Base-by-base conservation (phyloP, 805 yeast species). In the Yamadazyma ubonensis region DNA sequence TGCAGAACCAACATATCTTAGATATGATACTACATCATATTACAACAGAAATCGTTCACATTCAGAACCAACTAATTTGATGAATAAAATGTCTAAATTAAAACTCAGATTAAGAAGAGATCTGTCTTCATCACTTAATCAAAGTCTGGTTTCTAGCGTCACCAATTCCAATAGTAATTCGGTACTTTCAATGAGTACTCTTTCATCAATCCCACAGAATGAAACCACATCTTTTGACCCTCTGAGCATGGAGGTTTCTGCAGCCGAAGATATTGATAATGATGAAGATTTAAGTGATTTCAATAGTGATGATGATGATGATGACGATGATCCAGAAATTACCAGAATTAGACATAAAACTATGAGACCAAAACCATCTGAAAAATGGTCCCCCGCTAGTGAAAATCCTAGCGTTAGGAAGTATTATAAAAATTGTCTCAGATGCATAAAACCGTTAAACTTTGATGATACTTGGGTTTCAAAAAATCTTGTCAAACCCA, bases 391-490 rank as follows among this genome's bases (percentile, higher is more conserved):
- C 5, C 84, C 83, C 1, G 51, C 57, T 6, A 39, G 22, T 8
- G 61, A 60, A 10, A 70, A 67, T 42, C 56, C 48, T 19, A 59
- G 60, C 44, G 46, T 45, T 40, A 46, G 52, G 26, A 75, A 72
- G 43, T 65, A 62, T 44, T 63, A 73, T 30, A 66, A 74, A 33
- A 78, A 78, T 52, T 71, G 81, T 12, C 53, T 79, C 23, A 69
- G 83, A 34, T 79, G 86, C 46, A 75, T 79, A 18, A 75, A 69
- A 48, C 75, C 81, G 3, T 61, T 79, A 38, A 63, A 71, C 1
- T 65, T 65, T 44, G 77, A 73, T 32, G 80, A 78, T 30, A 48
- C 66, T 6, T 79, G 85, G 84, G 57, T 71, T 16, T 75, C 78
- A 31, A 75, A 67, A 49, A 53, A 64, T 21, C 48, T 75, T 15